Base-by-base conservation (phyloP, 2,329 filamentous ascomycete genomes). In the Nemania diffusa region DNA sequence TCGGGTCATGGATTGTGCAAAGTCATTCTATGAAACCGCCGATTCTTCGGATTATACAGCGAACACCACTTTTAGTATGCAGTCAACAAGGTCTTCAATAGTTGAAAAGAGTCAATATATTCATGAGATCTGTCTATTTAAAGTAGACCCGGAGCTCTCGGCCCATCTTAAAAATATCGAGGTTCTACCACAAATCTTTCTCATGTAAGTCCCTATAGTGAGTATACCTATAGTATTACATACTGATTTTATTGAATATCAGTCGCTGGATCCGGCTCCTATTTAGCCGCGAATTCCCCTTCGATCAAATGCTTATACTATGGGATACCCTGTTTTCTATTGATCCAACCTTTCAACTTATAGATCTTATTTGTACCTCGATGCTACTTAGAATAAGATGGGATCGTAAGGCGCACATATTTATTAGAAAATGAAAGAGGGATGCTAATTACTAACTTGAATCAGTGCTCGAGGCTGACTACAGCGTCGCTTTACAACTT, bases 271-370 rank as follows among this genome's bases (percentile, higher is more conserved):
- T 98, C 65, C 89, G 96, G 29, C 87, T 99, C 0, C 82, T 99
- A 0, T 98, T 98, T 76, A 94, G 95, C 56, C 88, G 96, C 71
- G 96, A 99, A 78, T 98, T 97, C 73, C 89, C 93, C 0, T 97
- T 98, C 68, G 89, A 94, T 61, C 89, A 97, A 69, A 86, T 94
- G 46, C 86, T 99, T 42, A 83, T 88, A 24, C 86, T 99, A 63
- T 99, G 96, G 96, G 96, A 99, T 80, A 87, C 90, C 7, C 84
- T 99, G 1, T 97, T 99, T 77, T 92, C 94, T 1, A 89, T 97
- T 74, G 94, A 97, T 73, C 87, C 95, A 7, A 86, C 87, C 0
- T 81, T 97, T 29, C 89, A 94, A 57, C 82, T 98, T 34, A 89
- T 98, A 72, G 93, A 98, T 75, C 85, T 96, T 62, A 90, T 97